Evolutionary conservation across 208 protist species (phyloP).

Genomic region (Paratrypanosoma confusum): DNA sequence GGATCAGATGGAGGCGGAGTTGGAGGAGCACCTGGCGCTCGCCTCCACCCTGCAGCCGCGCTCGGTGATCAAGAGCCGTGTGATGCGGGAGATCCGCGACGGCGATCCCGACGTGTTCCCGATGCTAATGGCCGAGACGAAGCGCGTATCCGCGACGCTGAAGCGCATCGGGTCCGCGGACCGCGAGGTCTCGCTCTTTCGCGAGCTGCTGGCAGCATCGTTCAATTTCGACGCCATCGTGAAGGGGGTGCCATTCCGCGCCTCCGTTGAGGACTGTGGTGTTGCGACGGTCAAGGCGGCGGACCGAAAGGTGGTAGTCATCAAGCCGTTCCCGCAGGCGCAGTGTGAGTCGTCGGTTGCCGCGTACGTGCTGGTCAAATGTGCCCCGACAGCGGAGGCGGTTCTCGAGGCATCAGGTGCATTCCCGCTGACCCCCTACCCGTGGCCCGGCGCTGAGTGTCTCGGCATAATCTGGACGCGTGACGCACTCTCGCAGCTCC

Average conservation of each 20-base stretch:
- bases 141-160: constrained; percentile 35
- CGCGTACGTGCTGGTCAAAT: too few relatives aligned
- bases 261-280: constrained; percentile 39
- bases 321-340: too few relatives aligned
- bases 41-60: constrained; percentile 47
- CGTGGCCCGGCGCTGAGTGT: too few relatives aligned
- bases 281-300: too few relatives aligned
- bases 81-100: constrained; percentile 35
- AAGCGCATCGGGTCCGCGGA: too few relatives aligned
- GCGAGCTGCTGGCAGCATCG: constrained; percentile 37
- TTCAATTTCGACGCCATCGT: constrained; percentile 64
- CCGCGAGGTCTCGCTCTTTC: constrained; percentile 25
- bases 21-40: constrained; percentile 31
- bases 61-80: constrained; percentile 19
- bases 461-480: too few relatives aligned
- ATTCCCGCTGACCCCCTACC: too few relatives aligned
- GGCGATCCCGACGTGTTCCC: constrained; percentile 24
- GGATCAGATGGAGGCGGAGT: constrained; percentile 35
- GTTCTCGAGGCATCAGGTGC: too few relatives aligned
- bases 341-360: too few relatives aligned
- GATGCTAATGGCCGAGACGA: constrained; percentile 64
- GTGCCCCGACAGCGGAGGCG: too few relatives aligned
- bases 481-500: too few relatives aligned
- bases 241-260: constrained; percentile 19
- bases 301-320: too few relatives aligned